These are phyloP conservation scores for Tuber calosporum DNA, from an alignment of 495 filamentous ascomycete genomes.

Conservation along the genomic window DNA sequence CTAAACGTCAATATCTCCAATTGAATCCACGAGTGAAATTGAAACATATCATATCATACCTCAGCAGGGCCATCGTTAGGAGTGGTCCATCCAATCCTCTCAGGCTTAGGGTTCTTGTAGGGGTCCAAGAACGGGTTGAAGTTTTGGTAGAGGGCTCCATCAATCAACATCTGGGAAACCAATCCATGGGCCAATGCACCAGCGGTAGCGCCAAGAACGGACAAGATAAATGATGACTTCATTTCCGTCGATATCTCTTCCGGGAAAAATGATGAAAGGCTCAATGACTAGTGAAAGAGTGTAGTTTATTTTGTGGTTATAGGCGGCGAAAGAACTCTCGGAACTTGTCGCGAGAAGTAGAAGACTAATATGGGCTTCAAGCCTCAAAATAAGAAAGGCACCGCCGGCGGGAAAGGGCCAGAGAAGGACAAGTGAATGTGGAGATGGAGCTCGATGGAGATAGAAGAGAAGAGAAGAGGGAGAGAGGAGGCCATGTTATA, in stretches of 20 bases:
- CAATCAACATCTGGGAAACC: slow-evolving; percentile 55
- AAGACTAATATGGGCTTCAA: slow-evolving; percentile 25
- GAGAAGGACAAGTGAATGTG: slow-evolving; percentile 21
- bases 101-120: slow-evolving; percentile 43
- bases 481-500: slow-evolving; percentile 15
- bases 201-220: slow-evolving; percentile 48
- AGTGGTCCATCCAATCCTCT: slow-evolving; percentile 51
- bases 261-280: slow-evolving; percentile 19
- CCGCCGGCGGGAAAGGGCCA: slow-evolving; percentile 13
- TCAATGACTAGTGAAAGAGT: slow-evolving; percentile 18
- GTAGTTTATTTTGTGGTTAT: slow-evolving; percentile 1
- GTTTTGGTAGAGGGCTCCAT: slow-evolving; percentile 49
- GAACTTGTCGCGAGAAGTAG: slow-evolving; percentile 10
- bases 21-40: not conserved
- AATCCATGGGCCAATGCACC: slow-evolving; percentile 57
- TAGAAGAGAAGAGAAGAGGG: not conserved
- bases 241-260: slow-evolving; percentile 20
- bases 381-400: slow-evolving; percentile 24
- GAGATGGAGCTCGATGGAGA: slow-evolving; percentile 20
- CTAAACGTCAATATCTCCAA: not conserved
- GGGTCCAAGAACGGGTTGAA: slow-evolving; percentile 47
- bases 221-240: slow-evolving; percentile 40
- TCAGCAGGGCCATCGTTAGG: slow-evolving; percentile 51
- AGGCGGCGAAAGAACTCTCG: not conserved
- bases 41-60: too few species aligned